Percentiles rank a stretch among this genome's conserved stretches.
Evolutionary conservation across 2,329 filamentous ascomycete genomes (phyloP).

Genomic region (Colletotrichum limetticola): DNA sequence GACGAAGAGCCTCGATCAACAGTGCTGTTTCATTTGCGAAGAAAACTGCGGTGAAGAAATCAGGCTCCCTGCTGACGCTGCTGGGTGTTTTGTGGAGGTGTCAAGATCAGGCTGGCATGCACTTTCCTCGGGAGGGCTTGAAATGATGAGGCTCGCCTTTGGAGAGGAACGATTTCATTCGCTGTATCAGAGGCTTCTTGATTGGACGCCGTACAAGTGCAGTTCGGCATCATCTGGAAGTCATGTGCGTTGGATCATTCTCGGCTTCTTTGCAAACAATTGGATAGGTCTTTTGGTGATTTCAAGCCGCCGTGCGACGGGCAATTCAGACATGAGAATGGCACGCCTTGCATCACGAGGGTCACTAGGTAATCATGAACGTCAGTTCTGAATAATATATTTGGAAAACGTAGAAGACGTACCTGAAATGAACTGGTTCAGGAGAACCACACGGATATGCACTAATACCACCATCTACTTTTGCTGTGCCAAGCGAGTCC

Average conservation of each 20-base stretch:
- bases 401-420: rapidly evolving
- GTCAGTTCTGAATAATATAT: rapidly evolving
- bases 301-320: background rate
- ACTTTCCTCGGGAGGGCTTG: background rate
- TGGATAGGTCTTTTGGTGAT: background rate
- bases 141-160: background rate
- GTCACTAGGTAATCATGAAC: rapidly evolving
- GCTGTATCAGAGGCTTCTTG: background rate
- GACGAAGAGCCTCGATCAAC: too few species aligned
- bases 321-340: too few species aligned
- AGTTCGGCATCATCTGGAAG: too few species aligned
- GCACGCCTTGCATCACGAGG: too few species aligned
- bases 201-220: background rate
- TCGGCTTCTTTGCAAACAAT: too few species aligned
- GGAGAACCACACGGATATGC: too few species aligned
- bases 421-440: too few species aligned
- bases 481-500: too few species aligned
- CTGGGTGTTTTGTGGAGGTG: too few species aligned
- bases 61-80: background rate
- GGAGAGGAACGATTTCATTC: background rate
- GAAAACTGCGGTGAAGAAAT: background rate
- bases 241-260: too few species aligned
- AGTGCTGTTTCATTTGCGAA: background rate
- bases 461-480: too few species aligned
- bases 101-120: background rate